Conservation (phyloP, 345 rosid genomes). For the Eucalyptus rudis region DNA sequence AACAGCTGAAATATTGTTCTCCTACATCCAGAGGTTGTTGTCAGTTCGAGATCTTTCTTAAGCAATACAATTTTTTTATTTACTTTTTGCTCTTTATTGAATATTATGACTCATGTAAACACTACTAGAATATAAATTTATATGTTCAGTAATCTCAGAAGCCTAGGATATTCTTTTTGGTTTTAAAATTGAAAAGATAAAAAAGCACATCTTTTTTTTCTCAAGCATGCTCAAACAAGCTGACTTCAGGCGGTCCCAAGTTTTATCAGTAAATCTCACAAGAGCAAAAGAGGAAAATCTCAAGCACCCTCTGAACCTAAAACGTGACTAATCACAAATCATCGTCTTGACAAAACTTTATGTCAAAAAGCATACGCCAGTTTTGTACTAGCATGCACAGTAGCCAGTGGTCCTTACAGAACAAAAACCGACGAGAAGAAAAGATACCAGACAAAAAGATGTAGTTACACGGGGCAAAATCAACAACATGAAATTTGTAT, state of each 20-base stretch:
- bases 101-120: not conserved
- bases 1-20: not conserved
- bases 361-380: not conserved
- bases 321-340: not conserved
- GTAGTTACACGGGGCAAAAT: not conserved
- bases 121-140: not conserved
- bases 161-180: not conserved
- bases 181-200: not conserved
- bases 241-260: not conserved
- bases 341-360: not conserved
- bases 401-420: not conserved
- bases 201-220: not conserved
- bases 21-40: not conserved
- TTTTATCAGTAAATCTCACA: not conserved
- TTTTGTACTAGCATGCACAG: not conserved
- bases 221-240: not conserved
- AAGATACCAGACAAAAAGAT: not conserved
- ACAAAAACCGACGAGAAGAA: not conserved
- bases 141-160: not conserved
- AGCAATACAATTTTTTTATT: not conserved
- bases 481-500: not conserved
- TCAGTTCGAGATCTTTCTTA: not conserved
- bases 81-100: not conserved
- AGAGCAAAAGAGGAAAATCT: not conserved
- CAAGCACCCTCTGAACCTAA: not conserved